These are phyloP conservation scores for Elaeis guineensis DNA, from an alignment of 176 grass and related monocot genomes.

Conservation along the genomic window DNA sequence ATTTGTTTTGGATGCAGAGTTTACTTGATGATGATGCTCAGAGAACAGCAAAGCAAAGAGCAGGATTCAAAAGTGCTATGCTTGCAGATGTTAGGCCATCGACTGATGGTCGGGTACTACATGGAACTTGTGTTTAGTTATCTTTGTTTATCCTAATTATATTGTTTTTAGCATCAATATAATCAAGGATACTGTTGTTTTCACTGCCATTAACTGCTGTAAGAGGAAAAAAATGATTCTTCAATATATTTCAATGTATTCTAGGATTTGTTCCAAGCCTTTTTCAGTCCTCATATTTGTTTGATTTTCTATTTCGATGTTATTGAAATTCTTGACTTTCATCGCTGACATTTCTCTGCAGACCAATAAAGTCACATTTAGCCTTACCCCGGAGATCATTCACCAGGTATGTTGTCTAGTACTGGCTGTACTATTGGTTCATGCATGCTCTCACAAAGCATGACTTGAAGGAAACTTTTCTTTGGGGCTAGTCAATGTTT, in stretches of 20 bases:
- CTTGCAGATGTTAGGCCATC: conserved; percentile 81
- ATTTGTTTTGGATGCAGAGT: conserved; percentile 41
- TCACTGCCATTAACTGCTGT: too few species aligned
- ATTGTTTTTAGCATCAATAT: conserved; percentile 1
- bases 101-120: conserved; percentile 82
- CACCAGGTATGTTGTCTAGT: conserved; percentile 47
- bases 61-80: conserved; percentile 90
- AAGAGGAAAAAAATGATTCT: too few species aligned
- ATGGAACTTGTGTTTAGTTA: conserved; percentile 26
- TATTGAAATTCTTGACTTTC: conserved; percentile 11
- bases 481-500: too few species aligned
- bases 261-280: too few species aligned
- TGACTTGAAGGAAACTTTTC: too few species aligned
- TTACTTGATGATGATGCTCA: conserved; percentile 73
- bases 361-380: conserved; percentile 97
- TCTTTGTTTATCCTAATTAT: conserved; percentile 11
- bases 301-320: neutral
- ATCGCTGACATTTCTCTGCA: conserved; percentile 34
- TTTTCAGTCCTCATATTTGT: neutral
- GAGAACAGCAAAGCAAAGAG: conserved; percentile 56
- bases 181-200: too few species aligned
- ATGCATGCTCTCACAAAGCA: too few species aligned
- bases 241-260: too few species aligned
- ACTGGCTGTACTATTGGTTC: too few species aligned
- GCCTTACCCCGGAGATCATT: conserved; percentile 82